phyloP scores from a whole-genome alignment of 2,329 filamentous ascomycete species.

The Neofusicoccum laricinum region DNA sequence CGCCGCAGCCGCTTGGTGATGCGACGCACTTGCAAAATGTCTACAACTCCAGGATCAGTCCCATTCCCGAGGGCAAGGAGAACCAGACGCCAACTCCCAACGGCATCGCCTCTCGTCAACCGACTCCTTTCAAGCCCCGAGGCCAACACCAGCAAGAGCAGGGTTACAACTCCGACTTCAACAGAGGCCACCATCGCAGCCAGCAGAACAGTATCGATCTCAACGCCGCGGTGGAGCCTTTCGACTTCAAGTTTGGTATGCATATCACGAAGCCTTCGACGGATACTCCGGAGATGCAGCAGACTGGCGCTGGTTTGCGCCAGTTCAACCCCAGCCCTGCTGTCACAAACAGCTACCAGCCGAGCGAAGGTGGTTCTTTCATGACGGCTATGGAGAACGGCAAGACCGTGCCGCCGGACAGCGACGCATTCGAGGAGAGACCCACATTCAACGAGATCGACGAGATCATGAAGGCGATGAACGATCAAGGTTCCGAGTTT shows the following conservation, averaged over 20 bases:
- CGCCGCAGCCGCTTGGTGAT: constrained; percentile 30
- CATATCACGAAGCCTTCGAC: constrained; percentile 38
- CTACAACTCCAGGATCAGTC: constrained; percentile 23
- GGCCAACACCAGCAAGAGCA: constrained; percentile 23
- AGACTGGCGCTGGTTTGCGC: constrained; percentile 16
- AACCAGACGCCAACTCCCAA: constrained; percentile 31
- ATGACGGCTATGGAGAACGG: constrained; percentile 36
- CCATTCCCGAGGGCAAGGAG: constrained; percentile 34
- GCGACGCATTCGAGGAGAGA: constrained; percentile 35
- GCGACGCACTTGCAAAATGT: constrained; percentile 25
- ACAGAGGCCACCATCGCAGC: background rate
- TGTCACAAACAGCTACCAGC: constrained; percentile 34
- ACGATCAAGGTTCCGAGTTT: constrained; percentile 68
- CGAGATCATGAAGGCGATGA: constrained; percentile 84
- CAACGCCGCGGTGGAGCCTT: constrained; percentile 44
- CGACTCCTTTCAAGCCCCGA: constrained; percentile 22
- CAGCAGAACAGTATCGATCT: constrained; percentile 8
- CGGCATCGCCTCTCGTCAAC: background rate
- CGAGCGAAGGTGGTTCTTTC: constrained; percentile 39
- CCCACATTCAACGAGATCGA: constrained; percentile 80
- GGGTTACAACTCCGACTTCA: background rate
- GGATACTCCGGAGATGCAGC: constrained; percentile 19
- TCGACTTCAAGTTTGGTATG: constrained; percentile 50
- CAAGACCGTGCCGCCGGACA: constrained; percentile 31
- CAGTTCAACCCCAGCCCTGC: constrained; percentile 35